A percentile compares a stretch with the other conserved stretches of the same genome.
phyloP scores from a whole-genome alignment of 2,329 filamentous ascomycete genomes.

The Mollisiaceae sp. region DNA sequence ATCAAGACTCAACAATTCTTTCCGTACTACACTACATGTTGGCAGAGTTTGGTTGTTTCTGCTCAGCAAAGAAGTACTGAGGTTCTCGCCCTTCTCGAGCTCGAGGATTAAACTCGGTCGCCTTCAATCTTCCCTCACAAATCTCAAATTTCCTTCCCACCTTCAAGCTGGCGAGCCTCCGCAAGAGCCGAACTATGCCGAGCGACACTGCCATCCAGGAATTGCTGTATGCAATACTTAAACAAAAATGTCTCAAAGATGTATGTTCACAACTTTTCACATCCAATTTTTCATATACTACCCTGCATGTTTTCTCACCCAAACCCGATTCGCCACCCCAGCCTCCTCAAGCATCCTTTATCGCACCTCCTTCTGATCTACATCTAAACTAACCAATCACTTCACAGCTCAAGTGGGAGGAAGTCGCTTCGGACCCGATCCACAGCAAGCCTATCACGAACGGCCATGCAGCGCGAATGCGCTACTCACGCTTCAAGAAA shows the following conservation, averaged over 20 bases:
- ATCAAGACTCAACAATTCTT: neutral
- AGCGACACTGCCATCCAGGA: conserved; percentile 55
- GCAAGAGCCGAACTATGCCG: conserved; percentile 47
- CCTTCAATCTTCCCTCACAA: neutral
- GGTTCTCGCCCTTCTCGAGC: conserved; percentile 14
- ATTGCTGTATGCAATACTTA: conserved; percentile 60
- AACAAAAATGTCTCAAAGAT: conserved; percentile 58
- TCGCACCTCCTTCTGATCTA: neutral
- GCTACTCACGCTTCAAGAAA: conserved; percentile 57
- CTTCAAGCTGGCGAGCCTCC: conserved; percentile 40
- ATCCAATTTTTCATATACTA: no score
- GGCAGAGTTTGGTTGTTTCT: neutral
- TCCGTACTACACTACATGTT: neutral
- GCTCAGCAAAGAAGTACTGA: conserved; percentile 14
- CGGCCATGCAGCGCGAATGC: conserved; percentile 62
- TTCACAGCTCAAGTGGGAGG: conserved; percentile 56
- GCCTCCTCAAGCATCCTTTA: neutral
- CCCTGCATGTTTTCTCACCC: no score
- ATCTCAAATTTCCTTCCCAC: conserved; percentile 1
- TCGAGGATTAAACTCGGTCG: conserved; percentile 10
- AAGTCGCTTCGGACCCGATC: conserved; percentile 50
- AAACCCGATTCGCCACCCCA: neutral
- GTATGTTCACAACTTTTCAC: conserved; percentile 41
- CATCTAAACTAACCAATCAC: neutral
- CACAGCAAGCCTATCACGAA: conserved; percentile 54